A percentile compares a stretch with the other conserved stretches of the same genome.
phyloP scores from a whole-genome alignment of 176 grass and related monocot species.

The Eleusine indica region DNA sequence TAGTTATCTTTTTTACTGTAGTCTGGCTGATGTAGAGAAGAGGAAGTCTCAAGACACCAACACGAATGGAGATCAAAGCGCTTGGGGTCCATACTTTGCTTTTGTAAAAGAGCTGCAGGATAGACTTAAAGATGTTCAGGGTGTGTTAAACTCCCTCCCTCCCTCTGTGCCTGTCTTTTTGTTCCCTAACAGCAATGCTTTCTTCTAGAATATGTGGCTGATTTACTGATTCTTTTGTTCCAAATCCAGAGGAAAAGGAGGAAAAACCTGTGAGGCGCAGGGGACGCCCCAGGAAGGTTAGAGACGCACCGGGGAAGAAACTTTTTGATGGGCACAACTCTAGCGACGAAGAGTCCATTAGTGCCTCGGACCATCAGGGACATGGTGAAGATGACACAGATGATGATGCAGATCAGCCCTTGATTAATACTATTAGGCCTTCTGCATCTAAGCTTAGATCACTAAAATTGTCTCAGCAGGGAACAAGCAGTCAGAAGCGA shows the following conservation, averaged over 20 bases:
- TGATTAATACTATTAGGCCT: constrained; percentile 83
- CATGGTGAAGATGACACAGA: constrained; percentile 61
- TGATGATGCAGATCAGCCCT: constrained; percentile 66
- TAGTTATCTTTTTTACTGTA: constrained; percentile 48
- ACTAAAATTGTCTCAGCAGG: constrained; percentile 61
- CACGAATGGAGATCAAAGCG: constrained; percentile 67
- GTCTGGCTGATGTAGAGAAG: constrained; percentile 73
- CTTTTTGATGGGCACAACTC: constrained; percentile 75
- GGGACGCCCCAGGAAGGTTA: constrained; percentile 88
- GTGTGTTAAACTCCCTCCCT: constrained; percentile 37
- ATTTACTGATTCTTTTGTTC: constrained; percentile 21
- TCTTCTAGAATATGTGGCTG: constrained; percentile 14
- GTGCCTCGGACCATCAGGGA: constrained; percentile 64
- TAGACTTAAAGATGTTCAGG: constrained; percentile 71
- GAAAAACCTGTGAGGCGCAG: constrained; percentile 77
- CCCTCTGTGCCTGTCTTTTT: not conserved
- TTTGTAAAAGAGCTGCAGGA: constrained; percentile 79
- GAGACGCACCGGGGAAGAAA: constrained; percentile 68
- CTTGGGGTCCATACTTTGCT: constrained; percentile 61
- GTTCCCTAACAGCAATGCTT: not conserved
- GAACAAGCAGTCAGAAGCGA: constrained; percentile 43
- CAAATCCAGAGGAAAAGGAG: constrained; percentile 73
- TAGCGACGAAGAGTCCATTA: constrained; percentile 73
- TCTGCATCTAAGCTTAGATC: constrained; percentile 81
- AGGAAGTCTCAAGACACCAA: constrained; percentile 58